Conservation (phyloP, 1,284 basidiomycete genomes). For the Leccinum fuscescens region DNA sequence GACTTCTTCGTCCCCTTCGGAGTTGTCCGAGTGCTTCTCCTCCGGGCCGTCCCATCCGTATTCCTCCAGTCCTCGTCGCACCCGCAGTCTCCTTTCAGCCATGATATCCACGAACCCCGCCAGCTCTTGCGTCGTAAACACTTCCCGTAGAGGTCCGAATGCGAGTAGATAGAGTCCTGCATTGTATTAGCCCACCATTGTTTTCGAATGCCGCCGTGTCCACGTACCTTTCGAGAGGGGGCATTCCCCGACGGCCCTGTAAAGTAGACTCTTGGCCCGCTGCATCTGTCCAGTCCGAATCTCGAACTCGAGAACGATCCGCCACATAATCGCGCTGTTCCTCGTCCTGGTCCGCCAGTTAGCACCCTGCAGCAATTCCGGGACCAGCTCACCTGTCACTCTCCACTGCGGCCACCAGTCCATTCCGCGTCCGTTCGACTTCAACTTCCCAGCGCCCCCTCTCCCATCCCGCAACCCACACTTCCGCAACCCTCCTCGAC, state of each 20-base stretch:
- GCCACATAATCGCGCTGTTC: constrained; percentile 73
- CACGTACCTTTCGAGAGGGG: constrained; percentile 73
- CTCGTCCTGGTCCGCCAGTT: constrained; percentile 51
- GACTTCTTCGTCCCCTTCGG: constrained; percentile 56
- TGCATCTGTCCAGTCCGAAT: constrained; percentile 57
- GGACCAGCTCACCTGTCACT: constrained; percentile 54
- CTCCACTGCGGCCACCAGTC: constrained; percentile 60
- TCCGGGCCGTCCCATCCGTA: constrained; percentile 44
- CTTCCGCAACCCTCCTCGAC: constrained; percentile 57
- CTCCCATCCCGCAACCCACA: constrained; percentile 80
- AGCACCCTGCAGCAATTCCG: constrained; percentile 37
- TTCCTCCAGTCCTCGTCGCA: constrained; percentile 67
- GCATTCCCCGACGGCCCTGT: constrained; percentile 80
- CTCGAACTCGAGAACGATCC: constrained; percentile 82
- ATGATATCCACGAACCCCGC: constrained; percentile 72
- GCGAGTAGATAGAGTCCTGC: constrained; percentile 85
- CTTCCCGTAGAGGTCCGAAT: constrained; percentile 70
- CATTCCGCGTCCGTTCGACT: constrained; percentile 65
- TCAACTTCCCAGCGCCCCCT: constrained; percentile 65
- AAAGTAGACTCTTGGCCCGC: constrained; percentile 76
- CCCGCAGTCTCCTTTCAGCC: constrained; percentile 77
- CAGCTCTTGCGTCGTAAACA: constrained; percentile 70
- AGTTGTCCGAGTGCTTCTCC: constrained; percentile 38
- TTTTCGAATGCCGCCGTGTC: constrained; percentile 4
- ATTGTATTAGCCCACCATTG: constrained; percentile 11